These are phyloP conservation scores for Candida tammaniensis DNA, from an alignment of 805 yeast species.

Conservation along the genomic window DNA sequence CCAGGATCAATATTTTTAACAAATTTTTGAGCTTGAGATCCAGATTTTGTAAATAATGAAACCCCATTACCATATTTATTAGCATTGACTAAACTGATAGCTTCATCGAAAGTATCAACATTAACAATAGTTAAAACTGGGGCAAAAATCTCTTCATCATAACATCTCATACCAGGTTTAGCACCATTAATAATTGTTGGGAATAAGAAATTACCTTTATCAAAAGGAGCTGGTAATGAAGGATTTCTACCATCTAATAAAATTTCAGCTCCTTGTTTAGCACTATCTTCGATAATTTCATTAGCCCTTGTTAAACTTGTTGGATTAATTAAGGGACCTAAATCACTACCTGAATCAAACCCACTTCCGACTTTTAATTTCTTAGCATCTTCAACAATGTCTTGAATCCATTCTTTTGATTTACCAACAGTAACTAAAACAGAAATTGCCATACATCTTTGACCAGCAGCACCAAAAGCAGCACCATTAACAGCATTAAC, in stretches of 20 bases:
- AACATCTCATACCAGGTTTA: conserved; percentile 67
- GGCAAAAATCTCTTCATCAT: conserved; percentile 75
- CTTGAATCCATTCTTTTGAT: conserved; percentile 60
- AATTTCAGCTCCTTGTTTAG: conserved; percentile 59
- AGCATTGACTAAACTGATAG: conserved; percentile 59
- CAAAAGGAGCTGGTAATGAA: conserved; percentile 26
- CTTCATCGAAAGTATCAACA: conserved; percentile 64
- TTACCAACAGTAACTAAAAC: conserved; percentile 71
- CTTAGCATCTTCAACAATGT: conserved; percentile 56
- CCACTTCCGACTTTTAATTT: conserved; percentile 62
- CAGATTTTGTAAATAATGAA: conserved; percentile 66
- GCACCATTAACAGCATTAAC: conserved; percentile 69
- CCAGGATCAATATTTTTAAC: conserved; percentile 68
- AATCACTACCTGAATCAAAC: conserved; percentile 56
- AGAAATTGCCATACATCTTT: conserved; percentile 78
- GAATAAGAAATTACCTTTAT: conserved; percentile 66
- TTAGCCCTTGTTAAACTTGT: conserved; percentile 52
- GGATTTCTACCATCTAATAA: conserved; percentile 62
- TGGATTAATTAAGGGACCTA: conserved; percentile 74
- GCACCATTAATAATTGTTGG: conserved; percentile 64
- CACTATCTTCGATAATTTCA: conserved; percentile 54
- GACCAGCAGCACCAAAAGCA: conserved; percentile 84
- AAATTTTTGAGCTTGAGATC: conserved; percentile 68
- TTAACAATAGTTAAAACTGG: conserved; percentile 66
- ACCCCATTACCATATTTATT: conserved; percentile 68